Conservation (phyloP, 2,329 filamentous ascomycete genomes). For the Rhinocladiella similis region DNA sequence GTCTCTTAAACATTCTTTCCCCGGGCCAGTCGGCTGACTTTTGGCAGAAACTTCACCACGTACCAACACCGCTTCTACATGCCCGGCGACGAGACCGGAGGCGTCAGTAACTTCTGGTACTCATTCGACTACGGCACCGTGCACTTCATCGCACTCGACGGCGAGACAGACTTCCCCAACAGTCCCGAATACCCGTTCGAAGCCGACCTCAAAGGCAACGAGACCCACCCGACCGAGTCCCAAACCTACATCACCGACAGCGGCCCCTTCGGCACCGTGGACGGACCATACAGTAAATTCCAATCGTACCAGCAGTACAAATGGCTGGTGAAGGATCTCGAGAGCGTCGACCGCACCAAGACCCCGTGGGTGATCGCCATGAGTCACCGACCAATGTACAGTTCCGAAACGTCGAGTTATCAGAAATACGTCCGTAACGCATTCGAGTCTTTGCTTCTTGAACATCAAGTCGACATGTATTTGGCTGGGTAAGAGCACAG, state of each 20-base stretch:
- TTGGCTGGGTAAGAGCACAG: slow-evolving; percentile 36
- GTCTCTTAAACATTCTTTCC: background rate
- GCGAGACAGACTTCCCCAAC: slow-evolving; percentile 53
- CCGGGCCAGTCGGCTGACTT: background rate
- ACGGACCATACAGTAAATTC: slow-evolving; percentile 42
- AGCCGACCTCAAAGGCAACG: slow-evolving; percentile 43
- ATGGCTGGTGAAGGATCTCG: slow-evolving; percentile 50
- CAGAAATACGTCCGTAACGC: slow-evolving; percentile 46
- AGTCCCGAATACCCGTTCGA: slow-evolving; percentile 49
- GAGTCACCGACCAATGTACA: slow-evolving; percentile 53
- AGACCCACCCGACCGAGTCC: slow-evolving; percentile 40
- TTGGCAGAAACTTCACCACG: slow-evolving; percentile 49
- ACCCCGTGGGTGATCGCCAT: slow-evolving; percentile 54
- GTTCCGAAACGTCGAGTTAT: slow-evolving; percentile 46
- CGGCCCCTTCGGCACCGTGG: slow-evolving; percentile 51
- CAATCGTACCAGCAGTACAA: slow-evolving; percentile 49
- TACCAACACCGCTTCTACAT: slow-evolving; percentile 55
- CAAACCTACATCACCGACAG: slow-evolving; percentile 51
- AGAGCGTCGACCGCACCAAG: slow-evolving; percentile 45
- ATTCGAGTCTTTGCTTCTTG: slow-evolving; percentile 47
- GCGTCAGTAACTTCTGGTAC: slow-evolving; percentile 57
- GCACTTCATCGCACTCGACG: slow-evolving; percentile 51
- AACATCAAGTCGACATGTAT: slow-evolving; percentile 51
- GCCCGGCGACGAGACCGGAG: slow-evolving; percentile 49
- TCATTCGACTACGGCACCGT: slow-evolving; percentile 57